Evolutionary conservation across 176 grass and related monocot species (phyloP), one percentile per base, ranked within the genome.

Genomic region (Juncus effusus): DNA sequence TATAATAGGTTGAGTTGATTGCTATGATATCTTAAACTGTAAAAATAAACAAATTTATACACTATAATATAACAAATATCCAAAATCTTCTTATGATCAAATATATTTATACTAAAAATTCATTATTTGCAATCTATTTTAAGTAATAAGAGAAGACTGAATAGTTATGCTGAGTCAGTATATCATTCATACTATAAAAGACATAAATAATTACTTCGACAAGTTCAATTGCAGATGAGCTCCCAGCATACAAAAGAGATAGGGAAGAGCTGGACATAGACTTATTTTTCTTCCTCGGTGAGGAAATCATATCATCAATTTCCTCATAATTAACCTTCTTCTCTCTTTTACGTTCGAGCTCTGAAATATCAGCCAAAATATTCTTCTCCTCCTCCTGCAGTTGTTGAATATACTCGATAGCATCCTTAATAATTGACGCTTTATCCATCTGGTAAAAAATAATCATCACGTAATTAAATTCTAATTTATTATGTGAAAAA

Each of bases 341-440:
- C 7, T 79, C 76, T 5, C 19, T 36, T 6, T 16, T 44, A 10
- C 68, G 13, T 56, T 90, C 78, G 8, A 90, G 64, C 42, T 67
- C 59, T 1, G 61, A 55, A 5, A 86, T 68, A 63, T 93, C 94
- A 16, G 69, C 60, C 0, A 65, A 60, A 10, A 85, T 2, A 56
- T 38, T 80, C 7, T 74, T 73, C 83, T 99, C 94, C 67, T 99
- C 80, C 6, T 85, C 83, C 69, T 99, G 89, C 2, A 99, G 76
- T 28, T 62, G 8, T 68, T 93, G 58, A 79, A 99, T 87, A 83
- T 93, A 99, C 13, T 80, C 75, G 55, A 99, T 99, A 6, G 94
- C 94, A 65, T 99, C 94, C 76, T 82, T 93, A 67, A 99, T 63
- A 59, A 90, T 93, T 11, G 94, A 99, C 2, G 89, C 89, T 85